Evolutionary conservation across 1,139 yeast genomes (phyloP).

Genomic region (Candida sanyaensis): DNA sequence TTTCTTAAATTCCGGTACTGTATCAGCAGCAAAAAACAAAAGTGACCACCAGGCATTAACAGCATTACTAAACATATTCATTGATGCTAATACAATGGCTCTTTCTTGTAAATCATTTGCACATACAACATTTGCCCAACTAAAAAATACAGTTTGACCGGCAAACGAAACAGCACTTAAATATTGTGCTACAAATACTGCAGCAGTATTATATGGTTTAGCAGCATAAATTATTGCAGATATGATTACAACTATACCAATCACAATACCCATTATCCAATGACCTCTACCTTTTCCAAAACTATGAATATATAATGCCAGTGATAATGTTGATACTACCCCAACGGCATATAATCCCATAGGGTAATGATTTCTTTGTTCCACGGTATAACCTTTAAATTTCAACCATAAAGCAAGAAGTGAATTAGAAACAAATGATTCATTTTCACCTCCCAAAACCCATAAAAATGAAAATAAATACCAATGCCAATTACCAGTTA

Average conservation of each 20-base stretch:
- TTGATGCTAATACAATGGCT: constrained; percentile 58
- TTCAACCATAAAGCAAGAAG: constrained; percentile 55
- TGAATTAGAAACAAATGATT: constrained; percentile 53
- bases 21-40: constrained; percentile 50
- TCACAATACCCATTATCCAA: constrained; percentile 40
- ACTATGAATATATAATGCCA: constrained; percentile 50
- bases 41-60: constrained; percentile 67
- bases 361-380: constrained; percentile 54
- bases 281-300: constrained; percentile 51
- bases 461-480: constrained; percentile 55
- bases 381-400: constrained; percentile 43
- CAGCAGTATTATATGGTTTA: constrained; percentile 3
- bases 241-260: constrained; percentile 39
- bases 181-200: constrained; percentile 56
- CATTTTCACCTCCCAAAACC: constrained; percentile 63
- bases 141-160: constrained; percentile 59
- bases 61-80: constrained; percentile 65
- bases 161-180: constrained; percentile 55
- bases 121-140: constrained; percentile 62
- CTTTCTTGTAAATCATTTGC: constrained; percentile 56
- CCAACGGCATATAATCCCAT: constrained; percentile 61
- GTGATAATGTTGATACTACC: constrained; percentile 43
- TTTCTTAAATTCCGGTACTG: constrained; percentile 50
- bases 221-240: constrained; percentile 38
- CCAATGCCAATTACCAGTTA: constrained; percentile 60